Percentiles rank a stretch among this genome's conserved stretches.
Conservation (phyloP, 129 eudicot genomes). For the Gnaphalium uliginosum region DNA sequence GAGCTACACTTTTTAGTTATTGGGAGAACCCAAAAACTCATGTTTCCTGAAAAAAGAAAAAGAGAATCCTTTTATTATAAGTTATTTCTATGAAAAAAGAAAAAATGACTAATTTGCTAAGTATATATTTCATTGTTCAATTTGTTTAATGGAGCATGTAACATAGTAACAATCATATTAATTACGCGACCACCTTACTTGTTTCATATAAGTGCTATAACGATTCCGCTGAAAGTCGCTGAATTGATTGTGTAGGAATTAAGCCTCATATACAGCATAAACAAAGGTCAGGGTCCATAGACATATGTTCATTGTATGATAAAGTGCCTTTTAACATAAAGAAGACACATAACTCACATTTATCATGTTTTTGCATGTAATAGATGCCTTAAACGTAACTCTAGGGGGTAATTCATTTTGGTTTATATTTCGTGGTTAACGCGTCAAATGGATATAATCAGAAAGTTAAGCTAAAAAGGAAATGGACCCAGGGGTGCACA, state of each 20-base stretch:
- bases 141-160: background rate
- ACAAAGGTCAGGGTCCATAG: constrained; percentile 3
- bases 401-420: too few relatives aligned
- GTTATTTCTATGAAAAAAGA: too few relatives aligned
- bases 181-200: background rate
- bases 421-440: too few relatives aligned
- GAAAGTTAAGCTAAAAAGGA: background rate
- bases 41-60: too few relatives aligned
- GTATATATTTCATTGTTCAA: background rate
- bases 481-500: background rate
- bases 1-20: too few relatives aligned
- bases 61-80: too few relatives aligned
- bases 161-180: background rate
- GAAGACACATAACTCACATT: background rate
- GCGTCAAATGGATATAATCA: background rate
- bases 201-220: background rate
- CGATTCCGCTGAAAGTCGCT: background rate
- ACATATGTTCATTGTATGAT: background rate
- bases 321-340: background rate
- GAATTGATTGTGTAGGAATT: background rate
- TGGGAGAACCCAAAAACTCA: too few relatives aligned
- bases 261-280: background rate
- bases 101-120: background rate
- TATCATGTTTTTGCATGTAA: background rate
- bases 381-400: background rate